A percentile compares a stretch with the other conserved stretches of the same genome.
phyloP scores from a whole-genome alignment of 169 alveolate species.

The Cryptosporidium tyzzeri region DNA sequence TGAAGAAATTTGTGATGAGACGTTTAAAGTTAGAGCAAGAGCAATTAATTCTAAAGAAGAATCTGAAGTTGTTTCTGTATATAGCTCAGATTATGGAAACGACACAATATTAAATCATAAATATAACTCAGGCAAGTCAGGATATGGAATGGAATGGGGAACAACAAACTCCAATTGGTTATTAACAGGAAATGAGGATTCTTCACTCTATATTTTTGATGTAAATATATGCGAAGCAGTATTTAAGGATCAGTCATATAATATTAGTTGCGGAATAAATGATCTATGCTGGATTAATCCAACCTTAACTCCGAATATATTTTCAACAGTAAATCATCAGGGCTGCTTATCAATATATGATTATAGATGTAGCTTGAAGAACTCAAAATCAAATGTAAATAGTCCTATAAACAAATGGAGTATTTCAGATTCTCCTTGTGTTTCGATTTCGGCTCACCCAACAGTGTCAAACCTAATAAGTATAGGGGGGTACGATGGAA shows the following conservation, averaged over 20 bases:
- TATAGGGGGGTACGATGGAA: constrained; percentile 52
- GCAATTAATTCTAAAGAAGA: not conserved
- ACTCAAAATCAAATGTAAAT: not conserved
- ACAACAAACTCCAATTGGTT: constrained; percentile 60
- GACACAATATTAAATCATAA: not conserved
- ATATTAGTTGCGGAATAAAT: constrained; percentile 14
- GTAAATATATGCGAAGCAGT: constrained; percentile 13
- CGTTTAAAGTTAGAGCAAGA: constrained; percentile 9
- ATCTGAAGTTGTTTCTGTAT: not conserved
- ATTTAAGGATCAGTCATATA: not conserved
- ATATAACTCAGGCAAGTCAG: constrained; percentile 5
- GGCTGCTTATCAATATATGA: constrained; percentile 59
- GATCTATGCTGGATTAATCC: constrained; percentile 70
- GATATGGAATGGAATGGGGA: constrained; percentile 75
- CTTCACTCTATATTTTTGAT: constrained; percentile 38
- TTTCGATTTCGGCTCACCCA: constrained; percentile 61
- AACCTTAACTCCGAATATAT: constrained; percentile 49
- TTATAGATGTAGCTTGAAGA: not conserved
- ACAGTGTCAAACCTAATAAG: constrained; percentile 21
- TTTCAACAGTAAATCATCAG: constrained; percentile 51
- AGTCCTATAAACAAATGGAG: constrained; percentile 32
- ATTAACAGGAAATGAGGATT: constrained; percentile 70
- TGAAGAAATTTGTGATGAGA: constrained; percentile 21
- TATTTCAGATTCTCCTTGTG: constrained; percentile 46
- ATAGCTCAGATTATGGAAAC: not conserved